A percentile compares a stretch with the other conserved stretches of the same genome.
Conservation (phyloP, 345 rosid species). For the Populus simonii region DNA sequence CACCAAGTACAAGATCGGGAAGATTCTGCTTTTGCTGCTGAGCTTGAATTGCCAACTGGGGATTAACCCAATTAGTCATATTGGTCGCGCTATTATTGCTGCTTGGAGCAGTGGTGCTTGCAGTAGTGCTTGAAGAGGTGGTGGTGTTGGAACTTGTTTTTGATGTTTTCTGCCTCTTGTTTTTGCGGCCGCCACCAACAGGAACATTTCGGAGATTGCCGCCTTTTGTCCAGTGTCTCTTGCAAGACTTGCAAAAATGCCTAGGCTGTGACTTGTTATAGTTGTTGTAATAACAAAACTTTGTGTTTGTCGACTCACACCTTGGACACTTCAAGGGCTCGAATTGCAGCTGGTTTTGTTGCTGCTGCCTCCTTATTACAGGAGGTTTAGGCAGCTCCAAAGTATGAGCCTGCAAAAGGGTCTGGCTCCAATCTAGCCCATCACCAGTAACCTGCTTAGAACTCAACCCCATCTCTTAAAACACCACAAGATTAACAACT, state of each 20-base stretch:
- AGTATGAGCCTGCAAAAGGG: slow-evolving; percentile 37
- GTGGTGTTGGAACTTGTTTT: slow-evolving; percentile 3
- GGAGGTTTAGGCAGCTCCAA: slow-evolving; percentile 34
- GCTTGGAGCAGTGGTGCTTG: not conserved
- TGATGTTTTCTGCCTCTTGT: slow-evolving; percentile 50
- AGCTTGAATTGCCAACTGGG: slow-evolving; percentile 21
- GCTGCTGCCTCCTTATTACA: slow-evolving; percentile 27
- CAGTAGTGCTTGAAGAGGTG: not conserved
- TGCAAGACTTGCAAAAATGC: slow-evolving; percentile 84
- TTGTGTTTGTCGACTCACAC: slow-evolving; percentile 84
- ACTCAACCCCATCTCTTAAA: slow-evolving; percentile 45
- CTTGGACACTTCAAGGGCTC: slow-evolving; percentile 82
- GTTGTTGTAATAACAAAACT: slow-evolving; percentile 92
- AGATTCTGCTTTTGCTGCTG: slow-evolving; percentile 28
- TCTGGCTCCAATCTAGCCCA: slow-evolving; percentile 46
- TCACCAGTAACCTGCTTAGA: slow-evolving; percentile 45
- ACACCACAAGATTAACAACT: not conserved
- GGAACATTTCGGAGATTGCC: slow-evolving; percentile 88
- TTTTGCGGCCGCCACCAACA: slow-evolving; percentile 83
- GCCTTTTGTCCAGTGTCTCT: slow-evolving; percentile 95
- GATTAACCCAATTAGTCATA: slow-evolving; percentile 16
- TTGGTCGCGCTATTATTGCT: not conserved
- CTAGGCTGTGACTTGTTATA: slow-evolving; percentile 89
- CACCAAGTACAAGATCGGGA: slow-evolving; percentile 19
- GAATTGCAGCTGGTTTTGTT: slow-evolving; percentile 29